Conservation (phyloP, 116 monocot species). For the Phalaenopsis hybrid region DNA sequence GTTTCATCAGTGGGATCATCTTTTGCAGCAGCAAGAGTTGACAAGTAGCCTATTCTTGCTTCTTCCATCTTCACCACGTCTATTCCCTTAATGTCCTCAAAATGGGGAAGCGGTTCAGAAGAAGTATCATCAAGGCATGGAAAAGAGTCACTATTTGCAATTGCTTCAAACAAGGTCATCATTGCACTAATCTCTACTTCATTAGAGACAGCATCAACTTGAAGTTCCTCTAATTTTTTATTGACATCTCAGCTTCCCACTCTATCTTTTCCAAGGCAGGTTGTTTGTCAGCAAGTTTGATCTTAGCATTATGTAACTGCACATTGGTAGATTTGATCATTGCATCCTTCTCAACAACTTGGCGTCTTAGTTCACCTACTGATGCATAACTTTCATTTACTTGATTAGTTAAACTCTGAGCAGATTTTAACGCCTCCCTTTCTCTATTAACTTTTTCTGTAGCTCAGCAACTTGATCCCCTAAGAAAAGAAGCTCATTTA, state of each 20-base stretch:
- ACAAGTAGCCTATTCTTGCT: slow-evolving; percentile 33
- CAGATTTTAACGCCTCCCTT: slow-evolving; percentile 60
- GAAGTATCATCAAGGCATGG: slow-evolving; percentile 22
- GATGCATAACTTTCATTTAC: slow-evolving; percentile 31
- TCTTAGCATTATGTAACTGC: slow-evolving; percentile 70
- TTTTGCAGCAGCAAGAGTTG: slow-evolving; percentile 45
- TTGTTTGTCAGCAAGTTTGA: slow-evolving; percentile 92
- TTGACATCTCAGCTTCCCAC: slow-evolving; percentile 66
- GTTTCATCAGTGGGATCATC: slow-evolving; percentile 35
- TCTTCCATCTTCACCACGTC: slow-evolving; percentile 43
- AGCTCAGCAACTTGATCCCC: slow-evolving; percentile 56
- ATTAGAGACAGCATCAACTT: slow-evolving; percentile 39
- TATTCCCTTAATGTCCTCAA: slow-evolving; percentile 23
- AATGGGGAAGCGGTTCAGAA: slow-evolving; percentile 33
- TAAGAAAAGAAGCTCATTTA: slow-evolving; percentile 46
- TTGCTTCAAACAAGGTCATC: slow-evolving; percentile 54
- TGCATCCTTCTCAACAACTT: slow-evolving; percentile 54
- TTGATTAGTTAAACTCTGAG: slow-evolving; percentile 44
- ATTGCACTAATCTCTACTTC: slow-evolving; percentile 55
- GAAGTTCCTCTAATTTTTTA: slow-evolving; percentile 62
- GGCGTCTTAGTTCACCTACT: slow-evolving; percentile 43
- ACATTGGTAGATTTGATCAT: slow-evolving; percentile 54
- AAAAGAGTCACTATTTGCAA: slow-evolving; percentile 38
- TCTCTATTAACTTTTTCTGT: slow-evolving; percentile 53
- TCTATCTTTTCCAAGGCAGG: slow-evolving; percentile 72